These are phyloP conservation scores for Puccinia hordei DNA, from an alignment of 1,284 basidiomycete species.

Conservation along the genomic window DNA sequence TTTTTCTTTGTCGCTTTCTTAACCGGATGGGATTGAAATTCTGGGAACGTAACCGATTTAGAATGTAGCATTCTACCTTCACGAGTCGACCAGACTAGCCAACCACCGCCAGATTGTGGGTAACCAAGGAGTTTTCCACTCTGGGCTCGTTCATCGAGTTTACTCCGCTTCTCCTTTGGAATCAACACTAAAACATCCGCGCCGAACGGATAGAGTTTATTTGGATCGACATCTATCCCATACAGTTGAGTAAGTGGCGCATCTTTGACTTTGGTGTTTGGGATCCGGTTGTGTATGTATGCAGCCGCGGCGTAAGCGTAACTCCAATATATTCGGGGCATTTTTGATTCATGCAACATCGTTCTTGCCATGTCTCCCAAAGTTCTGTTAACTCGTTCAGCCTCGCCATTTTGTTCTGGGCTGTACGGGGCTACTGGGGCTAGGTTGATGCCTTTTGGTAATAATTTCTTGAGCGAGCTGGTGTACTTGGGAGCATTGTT, in stretches of 20 bases:
- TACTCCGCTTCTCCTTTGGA: neutral
- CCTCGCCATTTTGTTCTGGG: constrained; percentile 26
- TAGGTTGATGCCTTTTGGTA: neutral
- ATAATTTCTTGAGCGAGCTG: neutral
- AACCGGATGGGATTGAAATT: neutral
- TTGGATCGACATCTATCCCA: neutral
- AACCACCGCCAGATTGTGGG: neutral
- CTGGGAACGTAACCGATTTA: neutral
- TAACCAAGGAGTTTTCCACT: neutral
- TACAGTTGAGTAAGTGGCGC: neutral
- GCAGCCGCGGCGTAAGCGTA: neutral
- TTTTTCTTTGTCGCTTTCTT: neutral
- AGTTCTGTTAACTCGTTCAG: constrained; percentile 24
- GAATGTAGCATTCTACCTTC: neutral
- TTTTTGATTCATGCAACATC: constrained; percentile 2
- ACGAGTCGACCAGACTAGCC: neutral
- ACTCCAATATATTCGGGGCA: constrained; percentile 5
- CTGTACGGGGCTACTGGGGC: neutral
- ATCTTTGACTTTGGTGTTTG: neutral
- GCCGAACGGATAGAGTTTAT: constrained; percentile 15
- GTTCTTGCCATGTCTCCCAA: constrained; percentile 6
- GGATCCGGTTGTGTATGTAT: constrained; percentile 29
- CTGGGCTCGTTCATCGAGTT: neutral
- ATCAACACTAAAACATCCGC: neutral
- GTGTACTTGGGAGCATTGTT: neutral